Conservation (phyloP, 2,329 filamentous ascomycete species). For the Diplodia corticola region DNA sequence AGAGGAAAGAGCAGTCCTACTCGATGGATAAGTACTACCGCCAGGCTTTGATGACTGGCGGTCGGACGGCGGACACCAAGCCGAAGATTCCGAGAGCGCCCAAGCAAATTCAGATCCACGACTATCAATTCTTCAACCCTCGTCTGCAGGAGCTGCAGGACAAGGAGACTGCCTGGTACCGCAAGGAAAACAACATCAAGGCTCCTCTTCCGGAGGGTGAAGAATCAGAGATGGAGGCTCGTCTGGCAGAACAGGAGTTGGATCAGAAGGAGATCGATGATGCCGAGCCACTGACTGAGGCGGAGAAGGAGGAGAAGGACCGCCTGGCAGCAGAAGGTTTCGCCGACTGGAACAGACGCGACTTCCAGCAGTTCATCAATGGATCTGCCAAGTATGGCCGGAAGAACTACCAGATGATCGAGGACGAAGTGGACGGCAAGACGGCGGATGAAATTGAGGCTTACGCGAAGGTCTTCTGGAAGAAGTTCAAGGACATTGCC, state of each 20-base stretch:
- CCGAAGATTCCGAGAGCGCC: conserved; percentile 94
- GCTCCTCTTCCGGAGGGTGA: conserved; percentile 85
- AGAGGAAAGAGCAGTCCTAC: conserved; percentile 96
- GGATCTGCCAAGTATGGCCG: conserved; percentile 91
- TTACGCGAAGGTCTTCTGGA: conserved; percentile 96
- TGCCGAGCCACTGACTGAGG: conserved; percentile 81
- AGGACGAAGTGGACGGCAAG: conserved; percentile 90
- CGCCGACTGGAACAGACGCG: conserved; percentile 90
- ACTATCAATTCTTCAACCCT: conserved; percentile 95
- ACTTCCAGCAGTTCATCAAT: conserved; percentile 98
- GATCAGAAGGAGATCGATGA: conserved; percentile 94
- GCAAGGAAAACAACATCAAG: conserved; percentile 96
- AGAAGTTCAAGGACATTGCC: conserved; percentile 84
- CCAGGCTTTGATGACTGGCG: conserved; percentile 80
- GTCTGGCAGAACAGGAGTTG: conserved; percentile 81
- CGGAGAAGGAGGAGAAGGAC: conserved; percentile 85
- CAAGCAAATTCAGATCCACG: conserved; percentile 87
- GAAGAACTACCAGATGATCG: conserved; percentile 79
- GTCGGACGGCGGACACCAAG: conserved; percentile 77
- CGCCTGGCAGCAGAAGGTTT: conserved; percentile 82
- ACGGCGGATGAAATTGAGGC: conserved; percentile 78
- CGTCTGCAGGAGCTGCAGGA: conserved; percentile 87
- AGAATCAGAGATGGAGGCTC: conserved; percentile 81
- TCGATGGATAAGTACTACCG: conserved; percentile 99
- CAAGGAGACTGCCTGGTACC: conserved; percentile 91